phyloP scores from a whole-genome alignment of 1,284 basidiomycete species.

The Porogramme epimiltina region DNA sequence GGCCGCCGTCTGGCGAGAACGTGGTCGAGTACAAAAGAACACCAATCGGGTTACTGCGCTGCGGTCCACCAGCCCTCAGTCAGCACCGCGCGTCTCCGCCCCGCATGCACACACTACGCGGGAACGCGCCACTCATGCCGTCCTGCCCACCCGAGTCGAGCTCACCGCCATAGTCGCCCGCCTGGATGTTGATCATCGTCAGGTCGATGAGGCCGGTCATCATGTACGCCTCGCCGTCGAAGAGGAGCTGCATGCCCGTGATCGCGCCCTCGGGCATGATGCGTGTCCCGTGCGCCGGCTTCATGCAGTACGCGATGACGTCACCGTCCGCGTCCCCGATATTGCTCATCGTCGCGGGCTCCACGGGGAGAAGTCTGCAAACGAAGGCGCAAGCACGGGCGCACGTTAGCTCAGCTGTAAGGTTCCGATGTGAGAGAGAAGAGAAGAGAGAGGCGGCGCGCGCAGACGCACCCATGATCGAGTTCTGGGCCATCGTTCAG shows the following conservation, averaged over 20 bases:
- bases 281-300: conserved; percentile 64
- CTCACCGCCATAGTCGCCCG: conserved; percentile 68
- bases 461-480: too few species aligned
- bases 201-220: conserved; percentile 67
- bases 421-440: too few species aligned
- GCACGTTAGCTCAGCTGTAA: too few species aligned
- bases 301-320: conserved; percentile 77
- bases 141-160: conserved; percentile 57
- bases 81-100: too few species aligned
- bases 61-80: too few species aligned
- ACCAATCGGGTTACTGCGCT: conserved; percentile 56
- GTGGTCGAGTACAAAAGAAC: conserved; percentile 51
- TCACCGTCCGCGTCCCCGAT: conserved; percentile 69
- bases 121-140: conserved; percentile 32
- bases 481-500: conserved; percentile 48
- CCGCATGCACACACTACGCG: too few species aligned
- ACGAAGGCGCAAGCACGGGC: too few species aligned
- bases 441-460: too few species aligned
- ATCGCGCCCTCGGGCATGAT: conserved; percentile 64
- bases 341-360: conserved; percentile 47
- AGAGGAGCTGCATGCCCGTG: conserved; percentile 59
- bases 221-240: not conserved
- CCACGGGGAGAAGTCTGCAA: conserved; percentile 65
- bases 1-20: conserved; percentile 36
- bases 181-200: conserved; percentile 51